phyloP scores from a whole-genome alignment of 805 yeast species.

The Candida gorgasii region DNA sequence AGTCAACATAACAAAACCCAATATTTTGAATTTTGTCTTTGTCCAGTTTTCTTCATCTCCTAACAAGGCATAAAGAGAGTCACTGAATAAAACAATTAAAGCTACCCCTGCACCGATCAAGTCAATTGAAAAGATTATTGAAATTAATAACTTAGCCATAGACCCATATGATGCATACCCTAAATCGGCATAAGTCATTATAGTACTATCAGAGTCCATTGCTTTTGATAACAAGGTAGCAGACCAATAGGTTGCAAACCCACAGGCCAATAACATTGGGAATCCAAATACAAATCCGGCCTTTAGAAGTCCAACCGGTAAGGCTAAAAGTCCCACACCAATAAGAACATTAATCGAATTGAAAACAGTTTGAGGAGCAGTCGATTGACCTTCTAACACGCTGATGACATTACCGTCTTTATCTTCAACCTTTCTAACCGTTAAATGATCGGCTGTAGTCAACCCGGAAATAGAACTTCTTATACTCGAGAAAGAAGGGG shows the following conservation, averaged over 20 bases:
- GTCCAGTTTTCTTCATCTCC: conserved; percentile 42
- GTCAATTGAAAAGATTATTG: conserved; percentile 73
- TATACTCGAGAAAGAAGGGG: conserved; percentile 47
- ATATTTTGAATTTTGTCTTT: conserved; percentile 54
- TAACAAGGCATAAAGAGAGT: conserved; percentile 70
- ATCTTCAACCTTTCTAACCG: conserved; percentile 65
- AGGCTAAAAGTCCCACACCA: conserved; percentile 67
- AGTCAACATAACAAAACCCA: conserved; percentile 69
- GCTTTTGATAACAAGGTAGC: conserved; percentile 74
- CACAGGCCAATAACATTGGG: conserved; percentile 58
- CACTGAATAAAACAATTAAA: conserved; percentile 78
- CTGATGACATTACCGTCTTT: conserved; percentile 69
- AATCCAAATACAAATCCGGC: conserved; percentile 71
- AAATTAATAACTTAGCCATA: conserved; percentile 69
- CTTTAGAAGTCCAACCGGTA: conserved; percentile 63
- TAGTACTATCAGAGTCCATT: conserved; percentile 75
- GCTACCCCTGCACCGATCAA: conserved; percentile 81
- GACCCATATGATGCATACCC: conserved; percentile 86
- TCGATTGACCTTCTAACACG: conserved; percentile 77
- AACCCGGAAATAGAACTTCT: conserved; percentile 34
- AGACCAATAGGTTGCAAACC: conserved; percentile 70
- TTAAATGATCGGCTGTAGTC: conserved; percentile 50
- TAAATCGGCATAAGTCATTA: conserved; percentile 85
- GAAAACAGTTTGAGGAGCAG: conserved; percentile 75
- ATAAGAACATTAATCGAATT: conserved; percentile 70